A percentile compares a stretch with the other conserved stretches of the same genome.
phyloP scores from a whole-genome alignment of 345 rosid species.

The Eucalyptus brandiana region DNA sequence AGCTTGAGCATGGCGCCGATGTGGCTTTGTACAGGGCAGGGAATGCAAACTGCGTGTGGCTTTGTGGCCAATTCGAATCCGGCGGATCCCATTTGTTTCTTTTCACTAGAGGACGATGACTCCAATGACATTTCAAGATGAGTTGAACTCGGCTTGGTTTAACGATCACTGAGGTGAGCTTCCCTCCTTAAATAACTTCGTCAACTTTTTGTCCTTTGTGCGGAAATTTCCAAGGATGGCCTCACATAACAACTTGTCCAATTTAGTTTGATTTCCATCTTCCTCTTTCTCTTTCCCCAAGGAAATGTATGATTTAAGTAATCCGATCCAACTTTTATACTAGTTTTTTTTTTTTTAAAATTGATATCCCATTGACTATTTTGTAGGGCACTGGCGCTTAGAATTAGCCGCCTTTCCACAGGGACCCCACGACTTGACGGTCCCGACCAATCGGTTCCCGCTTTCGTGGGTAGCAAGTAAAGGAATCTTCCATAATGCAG shows the following conservation, averaged over 20 bases:
- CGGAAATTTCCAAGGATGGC: not conserved
- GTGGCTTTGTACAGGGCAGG: constrained; percentile 3
- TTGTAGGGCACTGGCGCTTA: not conserved
- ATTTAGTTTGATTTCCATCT: not conserved
- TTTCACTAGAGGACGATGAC: not conserved
- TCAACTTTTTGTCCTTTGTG: not conserved
- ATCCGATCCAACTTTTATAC: not conserved
- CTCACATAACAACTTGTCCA: not conserved
- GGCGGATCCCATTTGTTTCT: not conserved
- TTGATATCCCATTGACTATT: not conserved
- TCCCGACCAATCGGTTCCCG: too few species aligned
- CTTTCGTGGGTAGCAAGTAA: not conserved
- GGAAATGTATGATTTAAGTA: not conserved
- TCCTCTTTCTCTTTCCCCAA: not conserved
- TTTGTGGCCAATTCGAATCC: not conserved
- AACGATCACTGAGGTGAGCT: not conserved
- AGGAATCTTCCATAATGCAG: not conserved
- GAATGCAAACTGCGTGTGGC: constrained; percentile 3
- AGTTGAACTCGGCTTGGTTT: not conserved
- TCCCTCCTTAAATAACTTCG: not conserved
- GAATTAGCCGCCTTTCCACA: not conserved
- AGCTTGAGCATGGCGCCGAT: constrained; percentile 1
- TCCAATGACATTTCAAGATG: not conserved
- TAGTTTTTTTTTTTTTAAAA: not conserved
- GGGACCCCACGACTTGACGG: too few species aligned